These are phyloP conservation scores for Podila epigama DNA, from an alignment of 192 early-diverging fungal genomes.

Conservation along the genomic window DNA sequence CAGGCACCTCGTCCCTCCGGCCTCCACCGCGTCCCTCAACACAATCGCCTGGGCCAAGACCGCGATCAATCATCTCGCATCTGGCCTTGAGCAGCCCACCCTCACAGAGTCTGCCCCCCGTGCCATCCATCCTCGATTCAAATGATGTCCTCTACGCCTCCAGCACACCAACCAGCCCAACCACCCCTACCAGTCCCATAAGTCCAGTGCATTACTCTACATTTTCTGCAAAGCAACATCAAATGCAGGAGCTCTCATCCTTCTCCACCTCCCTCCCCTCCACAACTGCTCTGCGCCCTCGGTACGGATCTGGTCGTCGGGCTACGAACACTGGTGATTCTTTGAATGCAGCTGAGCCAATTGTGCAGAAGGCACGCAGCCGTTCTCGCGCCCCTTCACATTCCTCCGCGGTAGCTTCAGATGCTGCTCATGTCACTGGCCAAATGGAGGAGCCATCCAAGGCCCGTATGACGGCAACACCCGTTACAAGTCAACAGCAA, in stretches of 20 bases:
- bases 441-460: constrained; percentile 10
- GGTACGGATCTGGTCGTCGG: background rate
- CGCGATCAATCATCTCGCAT: constrained; percentile 38
- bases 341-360: background rate
- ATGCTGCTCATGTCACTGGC: background rate
- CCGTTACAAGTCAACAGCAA: no score
- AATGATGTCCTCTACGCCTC: constrained; percentile 15
- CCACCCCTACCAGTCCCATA: constrained; percentile 34
- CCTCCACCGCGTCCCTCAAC: constrained; percentile 14
- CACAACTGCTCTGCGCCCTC: background rate
- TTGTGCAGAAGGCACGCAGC: background rate
- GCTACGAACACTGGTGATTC: background rate
- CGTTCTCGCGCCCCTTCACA: background rate
- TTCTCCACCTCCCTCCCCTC: constrained; percentile 12
- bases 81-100: constrained; percentile 32
- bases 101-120: constrained; percentile 37
- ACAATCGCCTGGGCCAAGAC: constrained; percentile 11
- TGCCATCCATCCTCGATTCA: constrained; percentile 27
- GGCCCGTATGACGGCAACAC: background rate
- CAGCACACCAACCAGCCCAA: constrained; percentile 38
- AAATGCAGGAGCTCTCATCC: background rate
- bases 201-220: constrained; percentile 6
- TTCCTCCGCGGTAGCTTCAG: background rate
- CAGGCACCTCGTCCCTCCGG: constrained; percentile 2
- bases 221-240: background rate